These are phyloP conservation scores for Cupressus sempervirens DNA, from an alignment of 75 land plant species.

Conservation along the genomic window DNA sequence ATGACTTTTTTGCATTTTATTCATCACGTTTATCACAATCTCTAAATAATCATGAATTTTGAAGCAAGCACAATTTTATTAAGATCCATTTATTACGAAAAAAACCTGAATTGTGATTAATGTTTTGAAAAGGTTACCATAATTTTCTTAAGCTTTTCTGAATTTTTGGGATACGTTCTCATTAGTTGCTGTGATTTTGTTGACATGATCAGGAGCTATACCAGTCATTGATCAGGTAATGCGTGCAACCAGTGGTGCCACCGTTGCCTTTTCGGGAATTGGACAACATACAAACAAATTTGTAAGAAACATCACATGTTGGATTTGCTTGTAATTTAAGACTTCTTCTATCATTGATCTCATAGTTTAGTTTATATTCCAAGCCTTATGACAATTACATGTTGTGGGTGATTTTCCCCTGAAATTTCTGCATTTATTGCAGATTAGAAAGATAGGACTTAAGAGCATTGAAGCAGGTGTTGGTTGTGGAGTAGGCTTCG, in stretches of 20 bases:
- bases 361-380: background rate
- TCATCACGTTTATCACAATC: background rate
- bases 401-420: background rate
- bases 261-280: slow-evolving; percentile 66
- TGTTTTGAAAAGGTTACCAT: background rate
- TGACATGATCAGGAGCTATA: slow-evolving; percentile 53
- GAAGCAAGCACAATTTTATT: background rate
- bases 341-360: slow-evolving; percentile 1
- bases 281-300: slow-evolving; percentile 57
- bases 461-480: slow-evolving; percentile 84
- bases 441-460: slow-evolving; percentile 66
- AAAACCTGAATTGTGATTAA: background rate
- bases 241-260: slow-evolving; percentile 74
- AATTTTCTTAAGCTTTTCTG: background rate
- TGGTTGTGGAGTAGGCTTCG: slow-evolving; percentile 96
- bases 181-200: background rate
- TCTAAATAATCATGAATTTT: background rate
- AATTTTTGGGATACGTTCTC: background rate
- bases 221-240: slow-evolving; percentile 69
- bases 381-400: background rate
- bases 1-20: background rate
- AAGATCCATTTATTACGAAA: background rate
- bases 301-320: slow-evolving; percentile 32
- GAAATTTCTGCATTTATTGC: background rate
- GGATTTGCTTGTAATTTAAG: background rate